Evolutionary conservation across 352 stramenopile genomes (phyloP), one percentile per base, ranked within the genome.

Genomic region (Peronospora destructor): DNA sequence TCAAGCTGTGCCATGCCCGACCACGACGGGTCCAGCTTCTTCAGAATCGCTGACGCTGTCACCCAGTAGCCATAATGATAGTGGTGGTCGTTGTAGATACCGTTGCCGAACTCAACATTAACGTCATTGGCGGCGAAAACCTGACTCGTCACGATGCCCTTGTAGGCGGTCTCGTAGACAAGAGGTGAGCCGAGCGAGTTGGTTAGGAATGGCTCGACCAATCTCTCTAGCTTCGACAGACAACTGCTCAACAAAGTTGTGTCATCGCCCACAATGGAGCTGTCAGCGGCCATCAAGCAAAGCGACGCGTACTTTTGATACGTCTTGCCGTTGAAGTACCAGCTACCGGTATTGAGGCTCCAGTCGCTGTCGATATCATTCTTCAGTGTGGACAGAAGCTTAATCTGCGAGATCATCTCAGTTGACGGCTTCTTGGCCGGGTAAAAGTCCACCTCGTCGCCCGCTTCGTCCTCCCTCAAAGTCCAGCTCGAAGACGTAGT

Each of bases 41-140:
- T 73, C 11, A 85, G 43, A 35, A 91, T 88, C 6, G 80, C 80
- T 0, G 75, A 85, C 0, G 63, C 76, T 9, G 64, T 73, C 6
- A 91, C 56, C 76, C 76, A 91, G 68, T 91, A 91, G 23, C 76
- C 80, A 51, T 86, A 91, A 58, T 91, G 79, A 42, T 87, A 91
- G 50, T 91, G 74, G 56, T 91, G 76, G 47, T 91, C 79, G 53
- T 91, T 91, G 71, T 91, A 91, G 37, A 91, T 70, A 19, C 61
- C 68, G 53, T 87, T 91, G 40, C 80, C 80, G 46, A 87, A 91
- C 34, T 91, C 76, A 10, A 79, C 74, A 36, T 85, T 66, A 19
- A 67, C 56, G 32, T 88, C 55, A 23, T 74, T 75, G 21, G 64
- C 68, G 2, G 56, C 73, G 54, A 88, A 81, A 10, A 69, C 56